Evolutionary conservation across 768 basidiomycete species (phyloP).

Genomic region (Mycena galopus): DNA sequence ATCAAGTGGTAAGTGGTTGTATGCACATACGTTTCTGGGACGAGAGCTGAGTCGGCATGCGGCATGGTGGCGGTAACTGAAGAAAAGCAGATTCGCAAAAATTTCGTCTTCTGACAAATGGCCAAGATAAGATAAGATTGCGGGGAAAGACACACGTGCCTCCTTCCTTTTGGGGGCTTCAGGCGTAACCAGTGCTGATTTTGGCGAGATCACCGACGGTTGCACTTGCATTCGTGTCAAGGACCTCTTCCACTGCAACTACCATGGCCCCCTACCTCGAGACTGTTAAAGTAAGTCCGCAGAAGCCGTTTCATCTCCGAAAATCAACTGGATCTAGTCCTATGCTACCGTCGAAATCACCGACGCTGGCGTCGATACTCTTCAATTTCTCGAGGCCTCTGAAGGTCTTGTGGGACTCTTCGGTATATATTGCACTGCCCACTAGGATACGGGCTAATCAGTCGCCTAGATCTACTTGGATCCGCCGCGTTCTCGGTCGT

Average conservation of each 20-base stretch:
- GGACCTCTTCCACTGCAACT: constrained; percentile 33
- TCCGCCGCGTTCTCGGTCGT: constrained; percentile 88
- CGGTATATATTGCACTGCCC: constrained; percentile 63
- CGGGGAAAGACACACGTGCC: background rate
- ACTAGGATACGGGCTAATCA: constrained; percentile 3
- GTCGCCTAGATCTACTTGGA: constrained; percentile 81
- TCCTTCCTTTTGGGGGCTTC: background rate
- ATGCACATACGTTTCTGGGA: constrained; percentile 65
- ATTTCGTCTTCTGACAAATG: background rate
- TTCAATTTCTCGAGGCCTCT: constrained; percentile 88
- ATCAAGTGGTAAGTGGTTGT: background rate
- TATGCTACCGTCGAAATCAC: constrained; percentile 92
- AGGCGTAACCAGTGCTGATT: background rate
- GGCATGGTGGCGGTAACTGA: constrained; percentile 64
- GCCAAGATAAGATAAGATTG: too few species aligned
- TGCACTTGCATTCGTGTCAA: constrained; percentile 28
- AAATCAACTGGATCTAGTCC: constrained; percentile 66
- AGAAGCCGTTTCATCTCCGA: background rate
- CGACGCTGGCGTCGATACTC: constrained; percentile 89
- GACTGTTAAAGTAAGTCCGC: constrained; percentile 67
- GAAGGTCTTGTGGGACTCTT: constrained; percentile 92
- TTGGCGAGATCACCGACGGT: constrained; percentile 3
- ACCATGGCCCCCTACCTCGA: constrained; percentile 84
- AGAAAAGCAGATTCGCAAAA: background rate
- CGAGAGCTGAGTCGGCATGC: constrained; percentile 83